Evolutionary conservation across 176 grass and related monocot species (phyloP).

Genomic region (Hyparrhenia diplandra): DNA sequence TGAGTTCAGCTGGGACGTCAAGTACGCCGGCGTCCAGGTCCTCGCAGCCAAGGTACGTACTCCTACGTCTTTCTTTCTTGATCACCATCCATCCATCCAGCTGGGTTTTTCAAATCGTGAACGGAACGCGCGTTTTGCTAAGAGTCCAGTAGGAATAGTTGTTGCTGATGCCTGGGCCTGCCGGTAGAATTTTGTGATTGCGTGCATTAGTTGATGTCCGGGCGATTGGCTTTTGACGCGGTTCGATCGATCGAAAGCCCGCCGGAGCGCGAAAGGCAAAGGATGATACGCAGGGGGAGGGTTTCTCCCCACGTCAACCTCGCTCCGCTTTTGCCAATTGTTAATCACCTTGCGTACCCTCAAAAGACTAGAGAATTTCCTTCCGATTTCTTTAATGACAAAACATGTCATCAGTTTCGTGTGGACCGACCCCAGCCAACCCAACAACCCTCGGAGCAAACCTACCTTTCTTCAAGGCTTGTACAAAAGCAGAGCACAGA

Average conservation of each 20-base stretch:
- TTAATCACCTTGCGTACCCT: background rate
- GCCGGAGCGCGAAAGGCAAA: background rate
- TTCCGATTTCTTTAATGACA: background rate
- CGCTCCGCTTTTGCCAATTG: background rate
- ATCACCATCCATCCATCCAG: too few relatives aligned
- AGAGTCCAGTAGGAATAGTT: background rate
- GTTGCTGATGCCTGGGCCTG: background rate
- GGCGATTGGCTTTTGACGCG: background rate
- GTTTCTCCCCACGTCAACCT: background rate
- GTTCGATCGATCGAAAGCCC: background rate
- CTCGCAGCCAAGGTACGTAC: conserved; percentile 74
- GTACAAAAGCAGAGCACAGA: background rate
- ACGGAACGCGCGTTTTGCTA: background rate
- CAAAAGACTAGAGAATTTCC: background rate
- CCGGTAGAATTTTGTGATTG: background rate
- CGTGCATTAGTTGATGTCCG: background rate
- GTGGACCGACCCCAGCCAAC: background rate
- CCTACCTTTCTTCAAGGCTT: background rate
- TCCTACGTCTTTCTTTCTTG: background rate
- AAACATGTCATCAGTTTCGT: background rate
- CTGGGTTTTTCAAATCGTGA: too few relatives aligned
- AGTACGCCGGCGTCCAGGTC: conserved; percentile 84
- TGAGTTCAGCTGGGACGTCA: conserved; percentile 98
- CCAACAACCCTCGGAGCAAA: background rate
- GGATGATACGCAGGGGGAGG: too few relatives aligned